phyloP scores from a whole-genome alignment of 164 flowering plant species.

The Stephania cephalantha region DNA sequence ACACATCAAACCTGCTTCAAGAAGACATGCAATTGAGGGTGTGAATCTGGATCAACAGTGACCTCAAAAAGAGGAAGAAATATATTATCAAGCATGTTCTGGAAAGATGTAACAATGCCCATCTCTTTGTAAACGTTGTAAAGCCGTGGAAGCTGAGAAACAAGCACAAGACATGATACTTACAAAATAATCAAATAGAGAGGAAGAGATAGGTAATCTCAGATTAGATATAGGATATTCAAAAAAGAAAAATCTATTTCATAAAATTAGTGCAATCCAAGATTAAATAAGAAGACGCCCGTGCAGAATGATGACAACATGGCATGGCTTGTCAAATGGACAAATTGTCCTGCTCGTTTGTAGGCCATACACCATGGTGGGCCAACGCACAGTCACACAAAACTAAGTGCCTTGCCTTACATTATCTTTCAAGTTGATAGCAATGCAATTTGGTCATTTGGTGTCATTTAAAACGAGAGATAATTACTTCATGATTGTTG shows the following conservation, averaged over 20 bases:
- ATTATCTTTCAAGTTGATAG: too few relatives aligned
- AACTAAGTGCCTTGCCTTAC: too few relatives aligned
- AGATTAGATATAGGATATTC: not conserved
- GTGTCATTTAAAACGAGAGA: too few relatives aligned
- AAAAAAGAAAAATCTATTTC: not conserved
- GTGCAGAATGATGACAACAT: too few relatives aligned
- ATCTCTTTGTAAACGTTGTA: conserved; percentile 96
- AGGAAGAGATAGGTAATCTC: not conserved
- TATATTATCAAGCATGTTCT: conserved; percentile 94
- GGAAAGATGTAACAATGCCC: conserved; percentile 98
- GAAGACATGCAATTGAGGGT: conserved; percentile 93
- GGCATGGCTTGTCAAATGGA: too few relatives aligned
- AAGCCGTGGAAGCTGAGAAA: conserved; percentile 81
- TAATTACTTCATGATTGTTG: too few relatives aligned
- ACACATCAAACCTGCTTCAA: conserved; percentile 67
- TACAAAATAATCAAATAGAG: not conserved
- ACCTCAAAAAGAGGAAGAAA: conserved; percentile 97
- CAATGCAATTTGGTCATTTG: too few relatives aligned
- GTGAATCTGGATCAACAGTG: conserved; percentile 92
- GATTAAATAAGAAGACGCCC: too few relatives aligned
- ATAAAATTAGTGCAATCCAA: not conserved
- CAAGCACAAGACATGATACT: conserved; percentile 3
- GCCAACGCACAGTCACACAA: too few relatives aligned
- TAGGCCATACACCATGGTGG: too few relatives aligned
- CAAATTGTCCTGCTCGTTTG: too few relatives aligned